Evolutionary conservation across 2,329 filamentous ascomycete genomes (phyloP).

Genomic region (Ophiosphaerella herpotricha): DNA sequence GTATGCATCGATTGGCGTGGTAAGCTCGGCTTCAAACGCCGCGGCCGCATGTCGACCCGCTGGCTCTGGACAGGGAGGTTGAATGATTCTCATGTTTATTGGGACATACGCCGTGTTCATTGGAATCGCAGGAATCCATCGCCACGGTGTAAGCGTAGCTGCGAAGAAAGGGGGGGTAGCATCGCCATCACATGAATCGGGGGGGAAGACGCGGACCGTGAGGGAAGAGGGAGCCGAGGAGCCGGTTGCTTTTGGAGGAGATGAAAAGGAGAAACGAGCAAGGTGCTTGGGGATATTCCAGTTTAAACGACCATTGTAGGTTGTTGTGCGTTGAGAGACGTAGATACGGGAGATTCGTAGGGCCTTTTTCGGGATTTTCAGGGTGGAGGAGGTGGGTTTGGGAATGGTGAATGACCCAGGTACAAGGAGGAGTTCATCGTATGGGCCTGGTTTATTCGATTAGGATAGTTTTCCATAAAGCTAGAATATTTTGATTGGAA

Average conservation of each 20-base stretch:
- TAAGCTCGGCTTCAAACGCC: slow-evolving; percentile 6
- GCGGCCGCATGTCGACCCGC: slow-evolving; percentile 13
- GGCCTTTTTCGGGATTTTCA: slow-evolving; percentile 32
- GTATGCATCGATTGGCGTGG: slow-evolving; percentile 23
- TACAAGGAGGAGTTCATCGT: slow-evolving; percentile 40
- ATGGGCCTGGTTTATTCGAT: slow-evolving; percentile 23
- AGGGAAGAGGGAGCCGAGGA: slow-evolving; percentile 21
- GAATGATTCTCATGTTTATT: slow-evolving; percentile 22
- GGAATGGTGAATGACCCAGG: slow-evolving; percentile 37
- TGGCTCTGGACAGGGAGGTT: slow-evolving; percentile 29
- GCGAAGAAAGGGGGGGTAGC: slow-evolving; percentile 31
- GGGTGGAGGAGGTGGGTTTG: slow-evolving; percentile 8
- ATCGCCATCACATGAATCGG: slow-evolving; percentile 26
- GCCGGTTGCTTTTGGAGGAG: slow-evolving; percentile 20
- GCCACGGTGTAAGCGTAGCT: slow-evolving; percentile 31
- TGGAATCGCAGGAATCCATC: slow-evolving; percentile 31
- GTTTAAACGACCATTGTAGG: slow-evolving; percentile 40
- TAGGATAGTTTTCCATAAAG: background rate
- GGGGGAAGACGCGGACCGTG: slow-evolving; percentile 32
- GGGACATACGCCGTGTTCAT: slow-evolving; percentile 31
- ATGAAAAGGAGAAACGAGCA: slow-evolving; percentile 39
- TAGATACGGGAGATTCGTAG: slow-evolving; percentile 40
- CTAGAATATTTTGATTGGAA: too few relatives aligned
- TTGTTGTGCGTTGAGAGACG: slow-evolving; percentile 39
- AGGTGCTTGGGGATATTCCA: slow-evolving; percentile 46